These are phyloP conservation scores for Pseudogymnoascus sp. DNA, from an alignment of 2,329 filamentous ascomycete genomes.

Conservation along the genomic window DNA sequence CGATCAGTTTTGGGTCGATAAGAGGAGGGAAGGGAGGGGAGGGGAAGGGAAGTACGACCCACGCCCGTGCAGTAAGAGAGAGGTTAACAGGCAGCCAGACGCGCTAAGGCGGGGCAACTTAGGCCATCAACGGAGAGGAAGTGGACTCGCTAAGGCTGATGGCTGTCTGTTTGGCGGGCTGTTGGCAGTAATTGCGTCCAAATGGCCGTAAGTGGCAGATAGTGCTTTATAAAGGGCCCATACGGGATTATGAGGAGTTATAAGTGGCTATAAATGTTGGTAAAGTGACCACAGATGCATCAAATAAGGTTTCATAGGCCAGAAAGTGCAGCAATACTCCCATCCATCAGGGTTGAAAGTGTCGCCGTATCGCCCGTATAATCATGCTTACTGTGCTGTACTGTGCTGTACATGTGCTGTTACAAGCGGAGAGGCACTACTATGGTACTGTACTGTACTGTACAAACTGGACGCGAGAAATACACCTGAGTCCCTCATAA, in stretches of 20 bases:
- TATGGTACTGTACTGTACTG: too few relatives aligned
- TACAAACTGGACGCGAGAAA: neutral
- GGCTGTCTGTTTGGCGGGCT: neutral
- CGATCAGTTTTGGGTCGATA: neutral
- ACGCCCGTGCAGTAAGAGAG: neutral
- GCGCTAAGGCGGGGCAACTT: neutral
- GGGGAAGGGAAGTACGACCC: constrained; percentile 5
- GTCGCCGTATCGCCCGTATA: too few relatives aligned
- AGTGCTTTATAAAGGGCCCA: neutral
- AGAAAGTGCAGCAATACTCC: neutral
- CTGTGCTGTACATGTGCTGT: neutral
- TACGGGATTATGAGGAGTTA: neutral
- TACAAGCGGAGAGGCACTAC: neutral
- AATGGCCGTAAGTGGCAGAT: neutral
- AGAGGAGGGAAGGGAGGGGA: neutral
- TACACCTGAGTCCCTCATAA: neutral
- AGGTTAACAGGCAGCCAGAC: neutral
- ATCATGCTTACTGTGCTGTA: neutral
- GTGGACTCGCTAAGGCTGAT: neutral
- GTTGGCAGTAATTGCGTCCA: neutral
- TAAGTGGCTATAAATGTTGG: neutral
- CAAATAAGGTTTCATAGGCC: neutral
- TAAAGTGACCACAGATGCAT: neutral
- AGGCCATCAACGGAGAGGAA: neutral
- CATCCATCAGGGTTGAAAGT: too few relatives aligned